Evolutionary conservation across 2,329 filamentous ascomycete genomes (phyloP).

Genomic region (Penicillium sp.): DNA sequence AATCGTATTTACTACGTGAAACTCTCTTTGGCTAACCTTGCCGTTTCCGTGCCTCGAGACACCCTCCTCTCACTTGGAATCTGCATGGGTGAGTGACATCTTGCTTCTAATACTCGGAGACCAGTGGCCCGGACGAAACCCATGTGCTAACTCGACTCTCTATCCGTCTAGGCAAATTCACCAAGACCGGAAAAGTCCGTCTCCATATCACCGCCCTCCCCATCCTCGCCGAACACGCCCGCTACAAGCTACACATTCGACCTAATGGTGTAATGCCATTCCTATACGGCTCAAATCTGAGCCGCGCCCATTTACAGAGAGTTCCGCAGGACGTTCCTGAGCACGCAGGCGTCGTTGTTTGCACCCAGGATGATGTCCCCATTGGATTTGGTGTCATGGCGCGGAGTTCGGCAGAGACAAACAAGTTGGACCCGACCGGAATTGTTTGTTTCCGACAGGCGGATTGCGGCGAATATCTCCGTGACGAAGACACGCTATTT

Average conservation of each 20-base stretch:
- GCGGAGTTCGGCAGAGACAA: conserved; percentile 81
- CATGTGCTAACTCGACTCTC: background rate
- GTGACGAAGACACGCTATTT: conserved; percentile 61
- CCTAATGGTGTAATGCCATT: conserved; percentile 97
- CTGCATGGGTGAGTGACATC: conserved; percentile 66
- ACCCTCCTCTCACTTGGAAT: conserved; percentile 86
- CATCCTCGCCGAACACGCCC: conserved; percentile 85
- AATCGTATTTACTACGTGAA: conserved; percentile 91
- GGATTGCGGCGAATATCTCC: conserved; percentile 91
- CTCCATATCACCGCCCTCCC: conserved; percentile 92
- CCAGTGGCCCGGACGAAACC: background rate
- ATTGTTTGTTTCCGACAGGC: conserved; percentile 90
- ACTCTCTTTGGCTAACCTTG: conserved; percentile 86
- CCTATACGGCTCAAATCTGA: conserved; percentile 88
- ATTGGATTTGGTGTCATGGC: conserved; percentile 86
- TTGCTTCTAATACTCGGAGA: background rate
- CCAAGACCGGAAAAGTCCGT: conserved; percentile 93
- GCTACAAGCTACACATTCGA: conserved; percentile 98
- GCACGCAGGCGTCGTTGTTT: conserved; percentile 88
- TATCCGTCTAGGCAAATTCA: conserved; percentile 64
- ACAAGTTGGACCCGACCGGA: conserved; percentile 85
- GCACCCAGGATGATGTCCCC: conserved; percentile 89
- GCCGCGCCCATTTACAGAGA: conserved; percentile 80
- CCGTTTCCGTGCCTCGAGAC: conserved; percentile 80
- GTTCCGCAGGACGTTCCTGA: conserved; percentile 93